Evolutionary conservation across 306 rosid species (phyloP).

Genomic region (Begonia peltatifolia): DNA sequence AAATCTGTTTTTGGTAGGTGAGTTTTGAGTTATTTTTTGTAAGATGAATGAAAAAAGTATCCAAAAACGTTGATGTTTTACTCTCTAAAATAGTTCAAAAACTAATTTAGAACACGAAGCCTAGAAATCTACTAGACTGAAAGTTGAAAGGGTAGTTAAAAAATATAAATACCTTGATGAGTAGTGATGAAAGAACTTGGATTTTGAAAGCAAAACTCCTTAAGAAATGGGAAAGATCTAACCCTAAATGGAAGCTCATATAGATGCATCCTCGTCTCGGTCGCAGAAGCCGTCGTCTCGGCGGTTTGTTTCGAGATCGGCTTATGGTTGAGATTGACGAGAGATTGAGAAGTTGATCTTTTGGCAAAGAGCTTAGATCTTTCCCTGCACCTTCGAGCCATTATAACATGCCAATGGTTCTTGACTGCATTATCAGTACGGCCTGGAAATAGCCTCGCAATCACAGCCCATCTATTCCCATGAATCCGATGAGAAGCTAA

Average conservation of each 20-base stretch:
- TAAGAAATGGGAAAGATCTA: conserved; percentile 13
- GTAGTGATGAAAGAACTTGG: conserved; percentile 19
- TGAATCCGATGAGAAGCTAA: conserved; percentile 61
- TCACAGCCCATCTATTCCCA: conserved; percentile 87
- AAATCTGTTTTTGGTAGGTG: not conserved
- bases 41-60: too few species aligned
- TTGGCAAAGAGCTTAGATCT: conserved; percentile 41
- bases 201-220: conserved; percentile 14
- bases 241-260: not conserved
- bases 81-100: too few species aligned
- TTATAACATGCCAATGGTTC: conserved; percentile 96
- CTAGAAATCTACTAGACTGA: not conserved
- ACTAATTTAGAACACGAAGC: too few species aligned
- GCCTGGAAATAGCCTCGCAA: conserved; percentile 87
- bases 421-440: conserved; percentile 91
- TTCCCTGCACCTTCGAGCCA: conserved; percentile 63
- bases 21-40: not conserved
- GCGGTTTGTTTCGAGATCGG: conserved; percentile 9
- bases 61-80: too few species aligned
- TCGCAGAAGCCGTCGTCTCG: conserved; percentile 16
- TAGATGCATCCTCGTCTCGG: conserved; percentile 11
- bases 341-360: conserved; percentile 14
- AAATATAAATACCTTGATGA: conserved; percentile 21
- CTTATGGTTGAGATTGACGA: not conserved
- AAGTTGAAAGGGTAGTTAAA: not conserved